These are phyloP conservation scores for Camillea tinctor DNA, from an alignment of 2,329 filamentous ascomycete species.

Conservation along the genomic window DNA sequence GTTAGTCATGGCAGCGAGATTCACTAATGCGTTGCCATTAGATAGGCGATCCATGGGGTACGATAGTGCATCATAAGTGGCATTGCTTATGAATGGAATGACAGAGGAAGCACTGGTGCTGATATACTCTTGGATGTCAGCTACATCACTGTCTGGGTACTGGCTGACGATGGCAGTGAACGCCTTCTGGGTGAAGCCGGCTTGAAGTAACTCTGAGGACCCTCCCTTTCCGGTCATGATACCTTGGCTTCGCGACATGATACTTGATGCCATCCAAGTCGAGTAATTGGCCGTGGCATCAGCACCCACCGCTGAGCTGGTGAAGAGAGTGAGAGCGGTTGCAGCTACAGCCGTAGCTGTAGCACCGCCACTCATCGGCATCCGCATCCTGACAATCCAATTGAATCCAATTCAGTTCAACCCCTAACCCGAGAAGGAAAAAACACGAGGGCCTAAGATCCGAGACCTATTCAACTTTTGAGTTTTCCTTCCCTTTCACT, in stretches of 20 bases:
- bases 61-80: slow-evolving; percentile 24
- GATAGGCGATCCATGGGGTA: slow-evolving; percentile 34
- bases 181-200: slow-evolving; percentile 34
- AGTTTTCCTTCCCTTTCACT: not conserved
- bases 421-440: too few relatives aligned
- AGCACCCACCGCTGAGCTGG: slow-evolving; percentile 4
- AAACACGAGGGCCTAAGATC: not conserved
- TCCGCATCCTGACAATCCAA: not conserved
- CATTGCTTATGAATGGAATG: slow-evolving; percentile 26
- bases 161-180: slow-evolving; percentile 26
- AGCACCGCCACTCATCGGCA: not conserved
- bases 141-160: slow-evolving; percentile 19
- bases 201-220: slow-evolving; percentile 30
- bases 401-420: not conserved
- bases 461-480: not conserved
- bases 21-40: slow-evolving; percentile 30
- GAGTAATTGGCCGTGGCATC: slow-evolving; percentile 15
- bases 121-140: slow-evolving; percentile 23
- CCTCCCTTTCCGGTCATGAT: slow-evolving; percentile 31
- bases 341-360: slow-evolving; percentile 7
- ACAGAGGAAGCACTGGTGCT: slow-evolving; percentile 26
- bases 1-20: slow-evolving; percentile 10
- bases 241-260: slow-evolving; percentile 33
- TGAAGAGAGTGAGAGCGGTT: slow-evolving; percentile 9
- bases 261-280: slow-evolving; percentile 31